A percentile compares a stretch with the other conserved stretches of the same genome.
Conservation (phyloP, 2,329 filamentous ascomycete species). For the Colletotrichum falcatum region DNA sequence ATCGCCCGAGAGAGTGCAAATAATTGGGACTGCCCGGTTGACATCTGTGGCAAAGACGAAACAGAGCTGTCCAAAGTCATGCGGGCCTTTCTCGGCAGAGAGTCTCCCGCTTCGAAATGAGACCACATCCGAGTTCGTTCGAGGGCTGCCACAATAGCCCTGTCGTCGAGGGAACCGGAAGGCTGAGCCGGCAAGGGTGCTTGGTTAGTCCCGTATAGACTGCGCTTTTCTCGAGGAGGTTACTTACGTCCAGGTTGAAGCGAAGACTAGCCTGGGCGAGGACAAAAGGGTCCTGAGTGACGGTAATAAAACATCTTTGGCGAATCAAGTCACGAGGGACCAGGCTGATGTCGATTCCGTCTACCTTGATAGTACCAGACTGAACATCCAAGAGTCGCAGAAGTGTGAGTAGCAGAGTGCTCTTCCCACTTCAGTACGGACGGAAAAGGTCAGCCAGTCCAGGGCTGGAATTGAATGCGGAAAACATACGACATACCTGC, state of each 20-base stretch:
- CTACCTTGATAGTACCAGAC: slow-evolving; percentile 7
- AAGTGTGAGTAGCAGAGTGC: slow-evolving; percentile 14
- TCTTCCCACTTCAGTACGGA: slow-evolving; percentile 22
- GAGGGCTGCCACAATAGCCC: not conserved
- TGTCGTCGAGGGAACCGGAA: not conserved
- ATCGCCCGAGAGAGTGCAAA: slow-evolving; percentile 24
- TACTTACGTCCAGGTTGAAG: slow-evolving; percentile 23
- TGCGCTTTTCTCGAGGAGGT: not conserved
- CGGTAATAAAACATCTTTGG: slow-evolving; percentile 24
- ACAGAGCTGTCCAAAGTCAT: not conserved
- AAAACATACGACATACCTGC: slow-evolving; percentile 8
- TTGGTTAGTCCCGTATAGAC: not conserved
- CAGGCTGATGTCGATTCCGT: slow-evolving; percentile 20
- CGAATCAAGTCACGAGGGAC: slow-evolving; percentile 13
- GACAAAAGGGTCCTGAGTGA: slow-evolving; percentile 14
- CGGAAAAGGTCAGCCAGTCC: not conserved
- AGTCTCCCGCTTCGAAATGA: slow-evolving; percentile 1
- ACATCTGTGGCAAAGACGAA: slow-evolving; percentile 23
- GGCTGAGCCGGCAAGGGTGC: not conserved
- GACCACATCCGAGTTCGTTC: not conserved
- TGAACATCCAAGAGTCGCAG: slow-evolving; percentile 12
- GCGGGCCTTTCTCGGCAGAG: not conserved
- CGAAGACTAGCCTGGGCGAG: slow-evolving; percentile 25
- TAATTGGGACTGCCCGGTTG: slow-evolving; percentile 15
- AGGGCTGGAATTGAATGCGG: not conserved